phyloP scores from a whole-genome alignment of 2,329 filamentous ascomycete genomes.

The Metarhizium humberi region DNA sequence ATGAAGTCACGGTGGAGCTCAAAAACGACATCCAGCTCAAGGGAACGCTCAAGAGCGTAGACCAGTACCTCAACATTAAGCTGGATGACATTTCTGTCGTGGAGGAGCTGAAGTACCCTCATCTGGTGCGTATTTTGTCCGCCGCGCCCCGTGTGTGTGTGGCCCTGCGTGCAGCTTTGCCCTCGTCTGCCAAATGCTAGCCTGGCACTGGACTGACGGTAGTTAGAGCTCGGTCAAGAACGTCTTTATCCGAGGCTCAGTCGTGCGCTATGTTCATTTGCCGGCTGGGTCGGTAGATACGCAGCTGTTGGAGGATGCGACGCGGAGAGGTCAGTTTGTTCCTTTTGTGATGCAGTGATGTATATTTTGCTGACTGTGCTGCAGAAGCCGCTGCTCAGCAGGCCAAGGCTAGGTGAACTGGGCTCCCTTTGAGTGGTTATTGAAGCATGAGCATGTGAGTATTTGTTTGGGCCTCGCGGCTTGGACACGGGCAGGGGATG shows the following conservation, averaged over 20 bases:
- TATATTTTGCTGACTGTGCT: background rate
- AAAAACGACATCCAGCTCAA: conserved; percentile 99
- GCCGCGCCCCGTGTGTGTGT: background rate
- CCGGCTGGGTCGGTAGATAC: conserved; percentile 77
- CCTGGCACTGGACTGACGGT: background rate
- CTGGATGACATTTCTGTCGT: conserved; percentile 90
- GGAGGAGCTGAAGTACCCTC: conserved; percentile 90
- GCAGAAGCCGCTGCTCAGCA: conserved; percentile 49
- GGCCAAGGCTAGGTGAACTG: conserved; percentile 41
- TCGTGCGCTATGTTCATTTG: conserved; percentile 86
- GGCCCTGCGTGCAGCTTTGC: background rate
- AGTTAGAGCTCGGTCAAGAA: conserved; percentile 71
- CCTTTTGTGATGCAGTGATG: background rate
- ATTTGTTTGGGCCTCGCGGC: background rate
- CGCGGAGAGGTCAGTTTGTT: conserved; percentile 59
- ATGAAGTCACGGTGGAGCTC: conserved; percentile 94
- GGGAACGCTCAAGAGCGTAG: conserved; percentile 90
- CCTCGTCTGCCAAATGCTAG: no score
- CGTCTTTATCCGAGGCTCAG: conserved; percentile 88
- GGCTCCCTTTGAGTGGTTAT: background rate
- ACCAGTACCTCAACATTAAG: conserved; percentile 99
- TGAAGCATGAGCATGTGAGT: background rate
- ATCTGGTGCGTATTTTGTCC: conserved; percentile 54
- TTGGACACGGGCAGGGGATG: background rate
- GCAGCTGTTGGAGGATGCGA: conserved; percentile 81